A percentile compares a stretch with the other conserved stretches of the same genome.
Evolutionary conservation across 441 rosid genomes (phyloP).

Genomic region (Capsella rubella): DNA sequence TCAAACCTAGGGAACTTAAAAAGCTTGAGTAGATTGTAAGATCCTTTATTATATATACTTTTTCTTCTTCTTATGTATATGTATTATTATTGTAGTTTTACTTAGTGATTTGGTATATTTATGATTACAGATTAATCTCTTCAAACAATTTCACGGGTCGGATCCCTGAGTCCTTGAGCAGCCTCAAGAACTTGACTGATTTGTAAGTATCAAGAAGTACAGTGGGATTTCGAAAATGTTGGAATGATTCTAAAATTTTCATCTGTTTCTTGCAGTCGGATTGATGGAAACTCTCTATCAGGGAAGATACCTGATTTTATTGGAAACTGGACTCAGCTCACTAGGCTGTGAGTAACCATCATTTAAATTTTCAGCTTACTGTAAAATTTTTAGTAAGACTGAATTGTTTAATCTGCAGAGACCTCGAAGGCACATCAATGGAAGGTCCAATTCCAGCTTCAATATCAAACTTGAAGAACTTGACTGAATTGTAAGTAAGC

Average conservation of each 20-base stretch:
- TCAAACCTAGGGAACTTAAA: constrained; percentile 64
- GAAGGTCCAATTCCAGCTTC: constrained; percentile 81
- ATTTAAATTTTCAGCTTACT: not conserved
- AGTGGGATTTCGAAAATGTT: not conserved
- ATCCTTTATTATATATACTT: not conserved
- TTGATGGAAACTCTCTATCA: constrained; percentile 75
- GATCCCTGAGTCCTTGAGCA: constrained; percentile 69
- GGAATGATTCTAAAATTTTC: not conserved
- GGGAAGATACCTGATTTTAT: constrained; percentile 85
- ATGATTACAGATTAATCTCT: constrained; percentile 55
- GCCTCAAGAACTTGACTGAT: constrained; percentile 64
- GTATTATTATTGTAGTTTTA: not conserved
- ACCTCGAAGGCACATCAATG: constrained; percentile 82
- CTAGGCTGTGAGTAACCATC: constrained; percentile 54
- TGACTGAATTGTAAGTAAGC: constrained; percentile 52
- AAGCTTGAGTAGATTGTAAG: constrained; percentile 63
- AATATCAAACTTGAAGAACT: constrained; percentile 56
- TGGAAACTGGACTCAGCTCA: constrained; percentile 73
- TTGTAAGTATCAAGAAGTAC: constrained; percentile 58
- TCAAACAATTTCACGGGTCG: constrained; percentile 70
- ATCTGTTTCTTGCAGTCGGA: constrained; percentile 56
- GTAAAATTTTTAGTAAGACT: not conserved
- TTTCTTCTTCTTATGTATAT: not conserved
- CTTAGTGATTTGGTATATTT: constrained; percentile 12
- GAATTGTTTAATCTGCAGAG: constrained; percentile 43